phyloP scores from a whole-genome alignment of 1,284 basidiomycete species.

The Rhodotorula sp. region DNA sequence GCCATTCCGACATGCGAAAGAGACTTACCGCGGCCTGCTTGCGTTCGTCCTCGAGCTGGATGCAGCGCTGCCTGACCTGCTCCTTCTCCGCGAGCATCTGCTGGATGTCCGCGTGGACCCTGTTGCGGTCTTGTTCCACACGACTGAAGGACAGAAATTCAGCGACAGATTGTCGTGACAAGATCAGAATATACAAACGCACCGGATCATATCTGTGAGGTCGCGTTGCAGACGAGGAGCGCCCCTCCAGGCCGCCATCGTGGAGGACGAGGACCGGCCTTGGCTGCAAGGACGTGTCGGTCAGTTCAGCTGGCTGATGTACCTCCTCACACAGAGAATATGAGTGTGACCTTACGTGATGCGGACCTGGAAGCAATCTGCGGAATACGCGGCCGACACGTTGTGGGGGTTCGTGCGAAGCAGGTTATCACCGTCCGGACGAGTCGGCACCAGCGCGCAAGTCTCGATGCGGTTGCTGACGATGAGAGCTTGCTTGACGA shows the following conservation, averaged over 20 bases:
- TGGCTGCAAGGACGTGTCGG: slow-evolving; percentile 53
- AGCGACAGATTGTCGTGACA: not conserved
- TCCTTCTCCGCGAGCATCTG: slow-evolving; percentile 13
- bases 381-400: slow-evolving; percentile 45
- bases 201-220: slow-evolving; percentile 40
- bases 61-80: slow-evolving; percentile 15
- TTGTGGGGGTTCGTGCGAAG: slow-evolving; percentile 46
- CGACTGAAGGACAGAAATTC: not conserved
- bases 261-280: slow-evolving; percentile 58
- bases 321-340: slow-evolving; percentile 13
- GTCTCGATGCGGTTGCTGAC: slow-evolving; percentile 71
- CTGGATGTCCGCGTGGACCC: slow-evolving; percentile 4
- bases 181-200: slow-evolving; percentile 2
- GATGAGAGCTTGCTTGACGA: slow-evolving; percentile 77
- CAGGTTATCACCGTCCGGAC: slow-evolving; percentile 60
- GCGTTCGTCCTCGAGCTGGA: slow-evolving; percentile 5
- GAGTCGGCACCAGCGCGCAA: slow-evolving; percentile 63
- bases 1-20: too few species aligned
- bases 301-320: slow-evolving; percentile 28
- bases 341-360: not conserved
- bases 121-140: slow-evolving; percentile 4
- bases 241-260: slow-evolving; percentile 49
- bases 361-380: slow-evolving; percentile 26
- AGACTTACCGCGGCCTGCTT: slow-evolving; percentile 16
- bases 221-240: slow-evolving; percentile 48